Evolutionary conservation across 106 monocot genomes (phyloP).

Genomic region (Acorus gramineus): DNA sequence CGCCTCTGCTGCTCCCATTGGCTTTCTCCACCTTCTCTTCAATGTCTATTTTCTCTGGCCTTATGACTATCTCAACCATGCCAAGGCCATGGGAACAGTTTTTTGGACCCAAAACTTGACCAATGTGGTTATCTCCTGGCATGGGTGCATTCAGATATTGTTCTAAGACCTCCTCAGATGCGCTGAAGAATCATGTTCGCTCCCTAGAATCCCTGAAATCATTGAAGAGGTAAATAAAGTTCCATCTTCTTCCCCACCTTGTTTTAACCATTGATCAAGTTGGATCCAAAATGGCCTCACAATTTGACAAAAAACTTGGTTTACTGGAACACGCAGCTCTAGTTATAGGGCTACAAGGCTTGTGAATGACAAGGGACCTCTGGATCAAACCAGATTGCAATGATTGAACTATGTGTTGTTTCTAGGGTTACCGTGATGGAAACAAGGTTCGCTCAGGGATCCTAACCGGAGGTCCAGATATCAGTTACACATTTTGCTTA

Average conservation of each 20-base stretch:
- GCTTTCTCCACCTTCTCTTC: neutral
- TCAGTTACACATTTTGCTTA: neutral
- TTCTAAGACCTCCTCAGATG: slow-evolving; percentile 1
- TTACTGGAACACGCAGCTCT: slow-evolving; percentile 9
- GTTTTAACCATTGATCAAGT: slow-evolving; percentile 9
- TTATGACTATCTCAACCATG: neutral
- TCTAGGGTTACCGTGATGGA: neutral
- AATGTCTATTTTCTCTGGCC: neutral
- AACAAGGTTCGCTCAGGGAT: slow-evolving; percentile 3
- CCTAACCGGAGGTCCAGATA: slow-evolving; percentile 1
- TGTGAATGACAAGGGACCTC: neutral
- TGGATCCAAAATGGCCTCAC: slow-evolving; percentile 1
- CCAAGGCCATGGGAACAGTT: neutral
- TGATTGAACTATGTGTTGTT: slow-evolving; percentile 1
- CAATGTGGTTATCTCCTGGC: slow-evolving; percentile 1
- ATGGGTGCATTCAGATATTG: neutral
- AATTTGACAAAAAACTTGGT: slow-evolving; percentile 8
- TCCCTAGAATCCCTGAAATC: neutral
- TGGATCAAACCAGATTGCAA: neutral
- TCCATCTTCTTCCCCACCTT: slow-evolving; percentile 8
- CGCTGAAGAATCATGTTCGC: neutral
- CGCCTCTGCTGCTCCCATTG: neutral
- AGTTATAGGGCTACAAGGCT: neutral
- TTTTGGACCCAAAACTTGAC: neutral
- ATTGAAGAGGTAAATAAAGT: slow-evolving; percentile 14